Conservation (phyloP, 768 basidiomycete species). For the Megacollybia marginata region DNA sequence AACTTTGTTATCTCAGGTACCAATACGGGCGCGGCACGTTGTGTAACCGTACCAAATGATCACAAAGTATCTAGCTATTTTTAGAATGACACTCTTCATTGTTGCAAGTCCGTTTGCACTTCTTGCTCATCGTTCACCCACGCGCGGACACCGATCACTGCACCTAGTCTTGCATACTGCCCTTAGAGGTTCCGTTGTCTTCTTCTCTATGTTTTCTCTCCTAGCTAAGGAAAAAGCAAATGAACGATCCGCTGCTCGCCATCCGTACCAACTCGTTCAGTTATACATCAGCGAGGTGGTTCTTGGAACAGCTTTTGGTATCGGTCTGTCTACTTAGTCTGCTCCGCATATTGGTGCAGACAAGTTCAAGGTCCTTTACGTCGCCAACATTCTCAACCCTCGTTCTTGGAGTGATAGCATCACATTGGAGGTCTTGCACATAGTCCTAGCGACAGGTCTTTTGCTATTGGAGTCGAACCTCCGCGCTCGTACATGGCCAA, state of each 20-base stretch:
- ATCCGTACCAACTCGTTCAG: slow-evolving; percentile 9
- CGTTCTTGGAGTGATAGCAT: slow-evolving; percentile 65
- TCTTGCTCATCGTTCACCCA: background rate
- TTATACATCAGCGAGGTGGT: slow-evolving; percentile 92
- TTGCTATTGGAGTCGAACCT: slow-evolving; percentile 92
- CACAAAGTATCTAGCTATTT: background rate
- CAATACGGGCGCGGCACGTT: too few species aligned
- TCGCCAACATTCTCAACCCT: slow-evolving; percentile 67
- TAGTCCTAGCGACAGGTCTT: slow-evolving; percentile 91
- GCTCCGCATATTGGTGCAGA: slow-evolving; percentile 18
- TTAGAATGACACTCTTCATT: background rate
- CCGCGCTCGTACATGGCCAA: slow-evolving; percentile 77
- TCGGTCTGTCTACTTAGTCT: slow-evolving; percentile 10
- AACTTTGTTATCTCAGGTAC: too few species aligned
- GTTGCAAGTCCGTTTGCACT: background rate
- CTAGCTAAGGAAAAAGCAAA: slow-evolving; percentile 74
- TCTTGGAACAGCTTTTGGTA: slow-evolving; percentile 69
- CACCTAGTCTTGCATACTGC: background rate
- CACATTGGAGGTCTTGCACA: slow-evolving; percentile 80
- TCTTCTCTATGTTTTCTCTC: slow-evolving; percentile 75
- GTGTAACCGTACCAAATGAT: too few species aligned
- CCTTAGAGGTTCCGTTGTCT: background rate
- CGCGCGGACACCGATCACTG: background rate
- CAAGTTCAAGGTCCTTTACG: slow-evolving; percentile 60
- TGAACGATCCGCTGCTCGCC: background rate